A percentile compares a stretch with the other conserved stretches of the same genome.
Conservation (phyloP, 139 green algal species). For the Gonium pectorale region DNA sequence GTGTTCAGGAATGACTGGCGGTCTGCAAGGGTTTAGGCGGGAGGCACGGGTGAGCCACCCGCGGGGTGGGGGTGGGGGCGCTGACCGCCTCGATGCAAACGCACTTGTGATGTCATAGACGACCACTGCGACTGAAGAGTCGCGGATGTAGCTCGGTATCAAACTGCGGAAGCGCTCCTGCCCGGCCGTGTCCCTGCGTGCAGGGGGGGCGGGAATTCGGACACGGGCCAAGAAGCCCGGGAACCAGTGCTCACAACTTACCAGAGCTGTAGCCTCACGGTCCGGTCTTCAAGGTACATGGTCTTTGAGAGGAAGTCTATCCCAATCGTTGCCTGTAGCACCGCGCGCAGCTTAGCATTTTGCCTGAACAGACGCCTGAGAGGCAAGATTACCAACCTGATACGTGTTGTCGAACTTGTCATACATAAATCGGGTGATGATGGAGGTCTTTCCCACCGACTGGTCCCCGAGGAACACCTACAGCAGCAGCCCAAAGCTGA, state of each 20-base stretch:
- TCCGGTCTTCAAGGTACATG: constrained; percentile 99
- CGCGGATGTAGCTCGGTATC: constrained; percentile 98
- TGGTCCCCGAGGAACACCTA: constrained; percentile 95
- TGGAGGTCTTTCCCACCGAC: constrained; percentile 95
- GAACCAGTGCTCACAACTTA: constrained; percentile 57
- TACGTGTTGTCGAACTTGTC: constrained; percentile 99
- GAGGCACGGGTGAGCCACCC: no score
- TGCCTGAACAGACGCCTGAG: neutral
- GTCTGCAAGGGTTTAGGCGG: no score
- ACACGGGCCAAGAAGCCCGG: neutral
- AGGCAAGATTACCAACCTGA: constrained; percentile 72
- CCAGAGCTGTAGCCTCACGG: constrained; percentile 98
- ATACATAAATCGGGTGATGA: constrained; percentile 99
- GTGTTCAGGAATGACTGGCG: constrained; percentile 97
- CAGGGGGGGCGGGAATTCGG: neutral
- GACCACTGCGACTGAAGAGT: constrained; percentile 97
- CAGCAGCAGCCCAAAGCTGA: neutral
- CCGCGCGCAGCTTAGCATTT: no score
- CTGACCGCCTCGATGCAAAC: no score
- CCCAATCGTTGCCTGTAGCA: constrained; percentile 95
- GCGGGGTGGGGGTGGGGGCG: no score
- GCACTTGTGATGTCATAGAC: constrained; percentile 99
- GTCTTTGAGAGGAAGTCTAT: constrained; percentile 99
- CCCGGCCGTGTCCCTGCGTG: constrained; percentile 96
- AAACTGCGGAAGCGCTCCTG: constrained; percentile 97